phyloP scores from a whole-genome alignment of 169 alveolate species.

The Perkinsus marinus region DNA sequence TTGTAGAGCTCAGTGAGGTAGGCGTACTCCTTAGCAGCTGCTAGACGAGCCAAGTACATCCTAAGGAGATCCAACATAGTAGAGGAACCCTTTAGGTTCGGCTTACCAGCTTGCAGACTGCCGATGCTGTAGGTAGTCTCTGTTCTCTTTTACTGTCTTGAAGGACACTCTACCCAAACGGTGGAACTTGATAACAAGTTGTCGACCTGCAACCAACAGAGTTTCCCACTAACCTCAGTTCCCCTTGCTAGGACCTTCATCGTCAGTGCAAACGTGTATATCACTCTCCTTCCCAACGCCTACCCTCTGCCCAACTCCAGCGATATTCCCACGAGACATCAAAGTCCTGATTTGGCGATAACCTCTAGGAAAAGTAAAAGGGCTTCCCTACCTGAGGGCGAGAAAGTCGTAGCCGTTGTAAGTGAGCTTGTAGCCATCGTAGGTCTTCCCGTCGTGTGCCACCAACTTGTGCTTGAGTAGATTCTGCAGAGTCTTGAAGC shows the following conservation, averaged over 20 bases:
- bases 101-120: conserved; percentile 83
- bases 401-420: conserved; percentile 94
- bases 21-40: conserved; percentile 94
- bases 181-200: conserved; percentile 43
- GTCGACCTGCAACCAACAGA: not conserved
- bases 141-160: conserved; percentile 86
- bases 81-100: not conserved
- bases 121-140: conserved; percentile 93
- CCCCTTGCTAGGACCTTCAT: conserved; percentile 65
- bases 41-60: conserved; percentile 88
- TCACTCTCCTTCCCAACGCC: conserved; percentile 99
- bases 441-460: conserved; percentile 74
- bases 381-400: conserved; percentile 57
- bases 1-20: conserved; percentile 85
- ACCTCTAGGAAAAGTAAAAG: not conserved
- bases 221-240: conserved; percentile 56
- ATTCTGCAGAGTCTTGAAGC: conserved; percentile 60
- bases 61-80: not conserved
- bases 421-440: conserved; percentile 93
- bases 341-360: conserved; percentile 49
- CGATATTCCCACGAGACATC: conserved; percentile 77
- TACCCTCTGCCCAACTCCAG: conserved; percentile 74
- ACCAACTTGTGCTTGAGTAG: conserved; percentile 81
- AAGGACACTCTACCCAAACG: conserved; percentile 85
- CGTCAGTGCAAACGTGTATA: conserved; percentile 80